These are phyloP conservation scores for Hymenoscyphus occultus DNA, from an alignment of 2,329 filamentous ascomycete species.

Conservation along the genomic window DNA sequence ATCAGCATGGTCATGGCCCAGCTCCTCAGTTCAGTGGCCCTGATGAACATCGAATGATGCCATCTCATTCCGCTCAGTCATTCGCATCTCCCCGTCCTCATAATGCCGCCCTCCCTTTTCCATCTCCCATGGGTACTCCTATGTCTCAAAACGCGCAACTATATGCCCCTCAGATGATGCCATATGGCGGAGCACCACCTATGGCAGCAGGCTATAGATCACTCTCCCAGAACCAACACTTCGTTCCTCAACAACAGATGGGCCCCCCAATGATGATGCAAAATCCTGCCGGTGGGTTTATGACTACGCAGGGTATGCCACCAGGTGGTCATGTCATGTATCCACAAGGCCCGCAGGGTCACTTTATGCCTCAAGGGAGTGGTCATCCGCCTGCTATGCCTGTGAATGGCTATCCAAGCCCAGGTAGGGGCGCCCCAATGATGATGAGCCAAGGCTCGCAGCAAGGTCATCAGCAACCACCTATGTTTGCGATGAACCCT, in stretches of 20 bases:
- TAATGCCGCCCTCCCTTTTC: constrained; percentile 65
- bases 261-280: constrained; percentile 81
- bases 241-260: constrained; percentile 72
- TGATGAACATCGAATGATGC: constrained; percentile 84
- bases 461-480: constrained; percentile 69
- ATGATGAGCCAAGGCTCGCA: constrained; percentile 96
- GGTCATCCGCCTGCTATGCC: constrained; percentile 58
- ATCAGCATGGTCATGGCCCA: constrained; percentile 66
- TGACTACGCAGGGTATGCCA: constrained; percentile 70
- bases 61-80: constrained; percentile 76
- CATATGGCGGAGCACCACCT: constrained; percentile 65
- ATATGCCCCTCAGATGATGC: constrained; percentile 70
- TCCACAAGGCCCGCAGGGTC: constrained; percentile 61
- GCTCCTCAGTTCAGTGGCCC: constrained; percentile 66
- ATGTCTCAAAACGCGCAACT: constrained; percentile 69
- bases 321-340: constrained; percentile 77
- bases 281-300: constrained; percentile 65
- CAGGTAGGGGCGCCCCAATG: constrained; percentile 79
- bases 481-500: constrained; percentile 68
- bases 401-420: constrained; percentile 81
- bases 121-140: constrained; percentile 61
- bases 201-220: constrained; percentile 65
- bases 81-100: constrained; percentile 81
- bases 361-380: constrained; percentile 59
- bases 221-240: constrained; percentile 69